Percentiles rank a stretch among this genome's conserved stretches.
Evolutionary conservation across 2,329 filamentous ascomycete species (phyloP).

Genomic region (Dactylellina haptotyla): DNA sequence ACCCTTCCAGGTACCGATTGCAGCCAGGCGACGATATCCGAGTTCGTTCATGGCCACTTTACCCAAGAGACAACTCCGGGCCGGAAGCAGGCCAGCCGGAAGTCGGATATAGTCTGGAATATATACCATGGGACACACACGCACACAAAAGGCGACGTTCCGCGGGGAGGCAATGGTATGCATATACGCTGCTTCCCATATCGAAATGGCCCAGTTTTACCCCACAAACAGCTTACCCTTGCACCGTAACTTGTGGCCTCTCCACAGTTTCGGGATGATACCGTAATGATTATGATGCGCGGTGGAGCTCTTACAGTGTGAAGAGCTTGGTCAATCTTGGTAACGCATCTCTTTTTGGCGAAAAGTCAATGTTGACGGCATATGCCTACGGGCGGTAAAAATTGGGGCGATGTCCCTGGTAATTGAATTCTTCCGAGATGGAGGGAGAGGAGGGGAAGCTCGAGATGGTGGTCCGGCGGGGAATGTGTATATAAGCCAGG

Average conservation of each 20-base stretch:
- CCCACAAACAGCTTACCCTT: conserved; percentile 36
- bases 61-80: conserved; percentile 8
- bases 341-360: not conserved
- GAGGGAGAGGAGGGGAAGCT: conserved; percentile 13
- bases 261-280: conserved; percentile 29
- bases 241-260: conserved; percentile 4
- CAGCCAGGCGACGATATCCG: too few species aligned
- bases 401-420: not conserved
- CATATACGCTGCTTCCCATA: too few species aligned
- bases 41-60: too few species aligned
- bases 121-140: not conserved
- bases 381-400: conserved; percentile 45
- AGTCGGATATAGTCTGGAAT: not conserved
- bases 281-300: conserved; percentile 1
- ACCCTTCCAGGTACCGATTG: too few species aligned
- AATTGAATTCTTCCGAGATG: conserved; percentile 52
- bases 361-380: conserved; percentile 1
- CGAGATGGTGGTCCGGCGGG: not conserved
- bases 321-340: conserved; percentile 4
- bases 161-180: too few species aligned
- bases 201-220: conserved; percentile 16
- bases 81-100: conserved; percentile 29
- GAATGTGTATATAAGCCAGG: conserved; percentile 37
- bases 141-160: conserved; percentile 28
- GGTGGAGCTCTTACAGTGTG: too few species aligned